These are phyloP conservation scores for Penicillium nucicola DNA, from an alignment of 495 filamentous ascomycete genomes.

Conservation along the genomic window DNA sequence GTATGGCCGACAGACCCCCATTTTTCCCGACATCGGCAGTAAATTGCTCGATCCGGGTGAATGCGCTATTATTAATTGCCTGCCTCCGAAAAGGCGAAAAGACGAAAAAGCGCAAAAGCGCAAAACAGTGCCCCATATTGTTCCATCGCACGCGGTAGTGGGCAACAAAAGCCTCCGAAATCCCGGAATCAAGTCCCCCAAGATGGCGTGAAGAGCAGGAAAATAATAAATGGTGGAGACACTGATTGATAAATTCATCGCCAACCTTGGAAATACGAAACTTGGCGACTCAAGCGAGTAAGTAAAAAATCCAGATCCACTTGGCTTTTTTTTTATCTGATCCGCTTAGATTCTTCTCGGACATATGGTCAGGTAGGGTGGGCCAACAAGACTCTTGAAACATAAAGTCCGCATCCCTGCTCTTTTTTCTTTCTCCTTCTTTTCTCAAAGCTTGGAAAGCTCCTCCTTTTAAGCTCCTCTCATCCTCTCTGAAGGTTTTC, in stretches of 20 bases:
- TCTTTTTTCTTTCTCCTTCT: slow-evolving; percentile 4
- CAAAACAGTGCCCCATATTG: too few relatives aligned
- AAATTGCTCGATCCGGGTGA: neutral
- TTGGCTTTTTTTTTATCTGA: slow-evolving; percentile 27
- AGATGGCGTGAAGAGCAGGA: slow-evolving; percentile 5
- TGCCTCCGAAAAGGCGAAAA: too few relatives aligned
- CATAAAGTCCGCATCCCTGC: slow-evolving; percentile 2
- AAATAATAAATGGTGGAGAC: slow-evolving; percentile 1
- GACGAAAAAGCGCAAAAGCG: too few relatives aligned
- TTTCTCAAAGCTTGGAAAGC: neutral
- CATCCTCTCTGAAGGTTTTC: neutral
- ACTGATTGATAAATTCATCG: slow-evolving; percentile 29
- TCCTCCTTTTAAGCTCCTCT: neutral
- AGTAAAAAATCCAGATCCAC: slow-evolving; percentile 12
- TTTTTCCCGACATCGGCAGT: slow-evolving; percentile 20
- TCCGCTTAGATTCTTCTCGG: slow-evolving; percentile 14
- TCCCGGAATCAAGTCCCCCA: neutral
- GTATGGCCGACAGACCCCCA: neutral
- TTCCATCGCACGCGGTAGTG: too few relatives aligned
- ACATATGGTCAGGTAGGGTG: neutral
- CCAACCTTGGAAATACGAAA: neutral
- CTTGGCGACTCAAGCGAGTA: slow-evolving; percentile 14
- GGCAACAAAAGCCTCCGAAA: neutral
- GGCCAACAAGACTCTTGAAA: neutral
- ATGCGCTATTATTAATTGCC: neutral